Percentiles rank a stretch among this genome's conserved stretches.
These are phyloP conservation scores for Populus euphratica DNA, from an alignment of 345 rosid genomes.

Conservation along the genomic window DNA sequence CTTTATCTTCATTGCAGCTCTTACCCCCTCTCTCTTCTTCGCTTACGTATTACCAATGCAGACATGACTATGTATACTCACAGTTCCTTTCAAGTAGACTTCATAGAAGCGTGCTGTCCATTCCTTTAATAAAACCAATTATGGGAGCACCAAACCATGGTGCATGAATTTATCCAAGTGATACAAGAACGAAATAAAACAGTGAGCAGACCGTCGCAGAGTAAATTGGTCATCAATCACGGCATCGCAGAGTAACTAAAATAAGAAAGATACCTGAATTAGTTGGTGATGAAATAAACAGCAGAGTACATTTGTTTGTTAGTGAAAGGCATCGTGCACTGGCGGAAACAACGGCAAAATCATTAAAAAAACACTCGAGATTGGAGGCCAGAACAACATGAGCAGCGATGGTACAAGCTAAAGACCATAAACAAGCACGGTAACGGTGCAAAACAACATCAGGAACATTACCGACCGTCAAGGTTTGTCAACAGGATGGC, in stretches of 20 bases:
- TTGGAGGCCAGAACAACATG: not conserved
- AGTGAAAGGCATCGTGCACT: not conserved
- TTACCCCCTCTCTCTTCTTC: not conserved
- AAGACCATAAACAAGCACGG: not conserved
- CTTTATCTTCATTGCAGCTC: not conserved
- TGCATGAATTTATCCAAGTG: not conserved
- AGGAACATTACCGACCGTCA: not conserved
- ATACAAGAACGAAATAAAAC: not conserved
- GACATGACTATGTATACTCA: not conserved
- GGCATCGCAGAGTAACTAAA: not conserved
- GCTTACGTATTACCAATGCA: not conserved
- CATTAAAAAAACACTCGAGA: not conserved
- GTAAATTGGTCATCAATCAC: not conserved
- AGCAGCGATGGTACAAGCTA: not conserved
- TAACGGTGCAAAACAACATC: not conserved
- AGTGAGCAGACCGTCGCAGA: not conserved
- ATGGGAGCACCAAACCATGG: not conserved
- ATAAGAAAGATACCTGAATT: not conserved
- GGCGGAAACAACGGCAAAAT: not conserved
- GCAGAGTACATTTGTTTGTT: not conserved
- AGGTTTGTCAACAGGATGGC: not conserved
- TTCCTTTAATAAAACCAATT: not conserved
- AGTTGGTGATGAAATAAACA: not conserved
- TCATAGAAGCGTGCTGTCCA: not conserved
- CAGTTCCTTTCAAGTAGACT: not conserved